Conservation (phyloP, 2,329 filamentous ascomycete species). For the Pyrenochaeta sp. region DNA sequence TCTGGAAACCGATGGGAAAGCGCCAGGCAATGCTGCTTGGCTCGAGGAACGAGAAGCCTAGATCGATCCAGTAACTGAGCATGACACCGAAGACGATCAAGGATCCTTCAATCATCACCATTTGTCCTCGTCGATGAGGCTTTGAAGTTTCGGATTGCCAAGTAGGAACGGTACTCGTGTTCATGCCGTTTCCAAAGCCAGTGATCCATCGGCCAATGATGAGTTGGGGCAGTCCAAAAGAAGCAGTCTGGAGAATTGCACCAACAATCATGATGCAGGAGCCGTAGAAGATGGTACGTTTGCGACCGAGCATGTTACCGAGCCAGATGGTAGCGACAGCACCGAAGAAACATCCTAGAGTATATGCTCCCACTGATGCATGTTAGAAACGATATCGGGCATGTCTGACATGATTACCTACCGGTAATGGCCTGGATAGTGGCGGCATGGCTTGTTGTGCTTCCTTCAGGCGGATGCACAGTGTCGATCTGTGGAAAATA, state of each 20-base stretch:
- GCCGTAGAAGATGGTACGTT: slow-evolving; percentile 66
- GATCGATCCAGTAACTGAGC: slow-evolving; percentile 52
- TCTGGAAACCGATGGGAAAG: slow-evolving; percentile 65
- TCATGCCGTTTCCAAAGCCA: slow-evolving; percentile 53
- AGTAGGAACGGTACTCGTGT: slow-evolving; percentile 49
- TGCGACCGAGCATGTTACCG: slow-evolving; percentile 66
- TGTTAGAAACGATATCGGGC: slow-evolving; percentile 18
- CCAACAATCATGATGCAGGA: slow-evolving; percentile 65
- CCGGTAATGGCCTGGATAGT: slow-evolving; percentile 53
- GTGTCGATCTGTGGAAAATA: slow-evolving; percentile 53
- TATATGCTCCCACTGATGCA: slow-evolving; percentile 39
- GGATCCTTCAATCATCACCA: slow-evolving; percentile 58
- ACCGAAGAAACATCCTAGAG: slow-evolving; percentile 54
- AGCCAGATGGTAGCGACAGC: slow-evolving; percentile 55
- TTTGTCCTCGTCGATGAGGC: slow-evolving; percentile 54
- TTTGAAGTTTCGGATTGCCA: slow-evolving; percentile 59
- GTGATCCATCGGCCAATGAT: slow-evolving; percentile 61
- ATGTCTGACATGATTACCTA: slow-evolving; percentile 16
- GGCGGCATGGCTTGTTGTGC: slow-evolving; percentile 43
- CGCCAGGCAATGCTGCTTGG: slow-evolving; percentile 48
- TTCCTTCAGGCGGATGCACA: slow-evolving; percentile 41
- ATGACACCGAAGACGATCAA: slow-evolving; percentile 55
- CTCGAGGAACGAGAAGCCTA: slow-evolving; percentile 60
- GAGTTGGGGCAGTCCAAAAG: slow-evolving; percentile 55
- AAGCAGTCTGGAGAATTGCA: slow-evolving; percentile 64